Base-by-base conservation (phyloP, 78 protist species). In the Chrysochromulina tobinii region DNA sequence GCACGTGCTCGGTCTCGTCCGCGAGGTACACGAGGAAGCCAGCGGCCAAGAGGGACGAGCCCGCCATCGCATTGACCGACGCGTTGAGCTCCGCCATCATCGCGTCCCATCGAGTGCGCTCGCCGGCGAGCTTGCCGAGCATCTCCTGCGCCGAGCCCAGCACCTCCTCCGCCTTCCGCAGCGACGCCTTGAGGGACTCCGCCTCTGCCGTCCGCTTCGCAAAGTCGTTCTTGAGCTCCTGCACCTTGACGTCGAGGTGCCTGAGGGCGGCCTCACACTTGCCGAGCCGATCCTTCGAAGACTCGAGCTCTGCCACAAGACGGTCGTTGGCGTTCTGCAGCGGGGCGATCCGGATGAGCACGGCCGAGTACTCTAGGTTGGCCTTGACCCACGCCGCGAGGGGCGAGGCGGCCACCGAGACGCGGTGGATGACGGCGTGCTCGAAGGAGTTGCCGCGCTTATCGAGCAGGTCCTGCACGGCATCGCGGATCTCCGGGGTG, bases 341-440 rank as follows among this genome's bases (percentile, higher is more conserved):
- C 57, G 85, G 85, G 61, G 55, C 21, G n/a, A 92, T 23, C 57
- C 81, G 54, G 55, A 68, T 23, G 12, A 94, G 90, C 51, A 92
- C 96, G 23, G 27, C 23, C 48, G 96, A 87, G 93, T 88, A 97
- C 81, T 92, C 66, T 18, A 97, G 4, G 61, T 93, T 81, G 23
- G 98, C 98, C 64, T 68, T 7, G 53, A 96, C 96, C 98, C 98
- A 97, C 69, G 87, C 85, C 2, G 97, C 98, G 50, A 97, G 67
- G 61, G 98, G 98, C 17, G 94, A 96, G 11, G 97, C 97, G 3
- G 97, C 97, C 23, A 50, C 61, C 38, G 94, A 87, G 50, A 92
- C 95, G 12, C 95, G 92, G 51, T 25, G 23, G 38, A 95, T 95
- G n/a, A 3, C n/a, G 21, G 55, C 93, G 18, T 23, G 69, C 64